phyloP scores from a whole-genome alignment of 768 basidiomycete species.

The Cystobasidium tubakii region DNA sequence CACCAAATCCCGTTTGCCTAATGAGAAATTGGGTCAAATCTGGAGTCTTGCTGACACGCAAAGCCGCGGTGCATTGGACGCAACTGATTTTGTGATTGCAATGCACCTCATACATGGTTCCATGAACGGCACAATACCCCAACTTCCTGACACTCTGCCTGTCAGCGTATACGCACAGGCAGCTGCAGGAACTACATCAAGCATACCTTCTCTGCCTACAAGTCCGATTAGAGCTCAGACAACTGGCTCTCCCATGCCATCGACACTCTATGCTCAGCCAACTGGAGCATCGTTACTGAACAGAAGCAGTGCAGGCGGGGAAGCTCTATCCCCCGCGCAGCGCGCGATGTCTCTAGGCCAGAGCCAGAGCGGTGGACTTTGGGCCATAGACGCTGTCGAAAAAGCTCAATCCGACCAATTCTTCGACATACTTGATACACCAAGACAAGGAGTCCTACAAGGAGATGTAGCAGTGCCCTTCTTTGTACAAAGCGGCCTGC shows the following conservation, averaged over 20 bases:
- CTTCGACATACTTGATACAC: slow-evolving; percentile 74
- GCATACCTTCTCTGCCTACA: slow-evolving; percentile 1
- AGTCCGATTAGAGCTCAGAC: slow-evolving; percentile 59
- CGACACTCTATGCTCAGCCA: slow-evolving; percentile 45
- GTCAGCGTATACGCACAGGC: slow-evolving; percentile 64
- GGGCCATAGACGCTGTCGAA: slow-evolving; percentile 79
- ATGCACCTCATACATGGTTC: slow-evolving; percentile 80
- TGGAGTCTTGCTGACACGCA: slow-evolving; percentile 97
- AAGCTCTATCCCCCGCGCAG: slow-evolving; percentile 7
- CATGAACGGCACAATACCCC: slow-evolving; percentile 70
- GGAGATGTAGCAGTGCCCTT: slow-evolving; percentile 93
- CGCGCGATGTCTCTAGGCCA: neutral
- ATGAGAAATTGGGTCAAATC: slow-evolving; percentile 83
- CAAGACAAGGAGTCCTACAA: slow-evolving; percentile 72
- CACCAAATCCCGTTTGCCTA: slow-evolving; percentile 77
- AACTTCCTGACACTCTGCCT: slow-evolving; percentile 69
- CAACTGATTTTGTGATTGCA: slow-evolving; percentile 81
- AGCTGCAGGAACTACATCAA: slow-evolving; percentile 51
- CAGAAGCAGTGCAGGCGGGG: neutral
- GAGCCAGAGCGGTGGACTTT: slow-evolving; percentile 48
- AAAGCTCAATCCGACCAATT: slow-evolving; percentile 70
- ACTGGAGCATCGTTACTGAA: slow-evolving; percentile 55
- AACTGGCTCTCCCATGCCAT: slow-evolving; percentile 44
- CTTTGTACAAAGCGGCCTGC: slow-evolving; percentile 80
- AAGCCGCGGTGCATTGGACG: slow-evolving; percentile 78